Conservation (phyloP, 345 rosid genomes). For the Geranium brycei region DNA sequence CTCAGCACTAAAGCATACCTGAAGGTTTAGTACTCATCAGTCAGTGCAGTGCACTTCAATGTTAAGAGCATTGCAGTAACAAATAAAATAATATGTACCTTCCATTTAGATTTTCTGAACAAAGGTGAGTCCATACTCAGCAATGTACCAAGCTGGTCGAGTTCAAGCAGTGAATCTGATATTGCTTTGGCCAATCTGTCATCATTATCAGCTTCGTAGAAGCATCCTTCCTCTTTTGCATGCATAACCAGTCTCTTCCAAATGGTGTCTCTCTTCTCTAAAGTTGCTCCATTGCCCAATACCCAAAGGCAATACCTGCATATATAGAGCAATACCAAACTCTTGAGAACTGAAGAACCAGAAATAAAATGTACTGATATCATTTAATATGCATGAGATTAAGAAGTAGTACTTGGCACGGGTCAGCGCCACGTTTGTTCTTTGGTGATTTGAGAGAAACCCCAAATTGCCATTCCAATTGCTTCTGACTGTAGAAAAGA, state of each 20-base stretch:
- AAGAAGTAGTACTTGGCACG: not conserved
- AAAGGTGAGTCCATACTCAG: not conserved
- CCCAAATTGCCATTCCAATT: not conserved
- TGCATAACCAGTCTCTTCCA: conserved; percentile 25
- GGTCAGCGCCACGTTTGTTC: conserved; percentile 10
- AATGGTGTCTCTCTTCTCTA: conserved; percentile 17
- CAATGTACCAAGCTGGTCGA: not conserved
- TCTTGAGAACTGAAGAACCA: not conserved
- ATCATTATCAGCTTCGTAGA: conserved; percentile 26
- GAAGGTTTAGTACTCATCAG: not conserved
- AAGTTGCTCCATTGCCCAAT: conserved; percentile 31
- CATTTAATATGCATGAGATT: not conserved
- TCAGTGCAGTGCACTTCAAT: too few relatives aligned
- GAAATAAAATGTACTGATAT: not conserved
- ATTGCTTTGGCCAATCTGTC: conserved; percentile 14
- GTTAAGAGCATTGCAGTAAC: not conserved
- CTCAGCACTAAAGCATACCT: conserved; percentile 4
- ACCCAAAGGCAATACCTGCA: conserved; percentile 35
- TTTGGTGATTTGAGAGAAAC: conserved; percentile 2
- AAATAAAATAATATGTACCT: not conserved
- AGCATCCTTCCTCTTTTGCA: conserved; percentile 23
- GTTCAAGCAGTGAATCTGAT: not conserved
- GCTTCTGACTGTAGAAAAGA: conserved; percentile 1
- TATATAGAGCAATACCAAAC: not conserved
- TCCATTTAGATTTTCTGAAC: conserved; percentile 6